A percentile compares a stretch with the other conserved stretches of the same genome.
Evolutionary conservation across 306 rosid genomes (phyloP).

Genomic region (Quercus cerris): DNA sequence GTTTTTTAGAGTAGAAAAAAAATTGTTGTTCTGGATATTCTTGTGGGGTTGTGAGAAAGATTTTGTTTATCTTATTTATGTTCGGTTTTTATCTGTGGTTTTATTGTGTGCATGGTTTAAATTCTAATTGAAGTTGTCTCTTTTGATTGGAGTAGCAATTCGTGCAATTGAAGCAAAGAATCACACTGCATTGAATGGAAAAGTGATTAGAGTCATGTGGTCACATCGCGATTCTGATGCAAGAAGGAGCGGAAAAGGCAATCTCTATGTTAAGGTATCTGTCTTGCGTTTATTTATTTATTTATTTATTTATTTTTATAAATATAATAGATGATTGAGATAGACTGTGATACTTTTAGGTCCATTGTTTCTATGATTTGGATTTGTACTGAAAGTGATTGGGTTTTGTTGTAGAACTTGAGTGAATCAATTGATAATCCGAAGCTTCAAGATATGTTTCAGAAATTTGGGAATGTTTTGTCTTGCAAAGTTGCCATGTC

Average conservation of each 20-base stretch:
- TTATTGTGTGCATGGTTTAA: background rate
- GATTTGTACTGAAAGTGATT: slow-evolving; percentile 9
- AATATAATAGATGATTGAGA: background rate
- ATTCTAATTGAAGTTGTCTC: background rate
- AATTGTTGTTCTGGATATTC: background rate
- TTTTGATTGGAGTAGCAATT: slow-evolving; percentile 41
- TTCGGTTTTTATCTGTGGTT: background rate
- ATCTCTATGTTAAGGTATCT: slow-evolving; percentile 83
- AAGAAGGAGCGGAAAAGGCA: slow-evolving; percentile 66
- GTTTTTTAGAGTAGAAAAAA: background rate
- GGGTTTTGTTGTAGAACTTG: slow-evolving; percentile 52
- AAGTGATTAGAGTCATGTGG: slow-evolving; percentile 75
- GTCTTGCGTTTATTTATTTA: background rate
- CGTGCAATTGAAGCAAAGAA: slow-evolving; percentile 64
- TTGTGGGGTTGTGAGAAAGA: background rate
- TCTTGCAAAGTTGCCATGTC: slow-evolving; percentile 74
- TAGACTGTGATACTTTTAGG: background rate
- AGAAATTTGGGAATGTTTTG: slow-evolving; percentile 58
- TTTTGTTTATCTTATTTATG: background rate
- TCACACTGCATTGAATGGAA: slow-evolving; percentile 59
- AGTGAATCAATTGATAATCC: slow-evolving; percentile 47
- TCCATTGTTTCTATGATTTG: slow-evolving; percentile 9
- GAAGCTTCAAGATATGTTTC: slow-evolving; percentile 59
- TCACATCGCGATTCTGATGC: slow-evolving; percentile 74
- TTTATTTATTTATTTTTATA: background rate